Base-by-base conservation (phyloP, 257 asterid species). In the Cruciata laevipes region DNA sequence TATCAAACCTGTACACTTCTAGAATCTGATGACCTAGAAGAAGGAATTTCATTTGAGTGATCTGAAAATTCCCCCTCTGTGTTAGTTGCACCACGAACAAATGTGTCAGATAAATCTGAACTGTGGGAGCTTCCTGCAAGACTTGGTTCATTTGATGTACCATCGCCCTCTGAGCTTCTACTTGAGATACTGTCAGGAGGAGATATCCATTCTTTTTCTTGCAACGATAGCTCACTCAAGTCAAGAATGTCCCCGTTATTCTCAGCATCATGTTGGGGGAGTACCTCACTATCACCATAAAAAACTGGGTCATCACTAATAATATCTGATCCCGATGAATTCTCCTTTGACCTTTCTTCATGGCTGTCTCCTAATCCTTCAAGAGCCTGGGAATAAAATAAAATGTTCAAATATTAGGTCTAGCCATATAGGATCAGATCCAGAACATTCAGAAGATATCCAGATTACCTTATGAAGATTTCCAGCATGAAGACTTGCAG, bases 401-500 rank as follows among this genome's bases (percentile, higher is more conserved):
- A 71, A 6, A 69, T 58, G 37, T 16, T 65, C 8, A 42, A 52
- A 40, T 20, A 62, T 14, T 65, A 65, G 17, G 35, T 74, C 7
- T 18, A 68, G 13, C 35, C 44, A 44, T 52, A 63, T 40, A 6
- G 27, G 20, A 1, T 32, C 5, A 27, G 30, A 57, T 27, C 17
- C 17, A 8, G 66, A 7, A 20, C 21, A 49, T 52, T 63, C 57
- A 63, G 21, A 2, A 25, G 62, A 44, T 49, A 60, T 60, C 17
- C 30, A 32, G 14, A 66, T 83, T 85, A 94, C 99, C 78, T 94
- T 94, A 79, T 94, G 97, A 75, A 94, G 97, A 81, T 94, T 94
- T 72, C 99, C 99, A 20, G 99, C 96, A 81, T 94, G 99, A 78
- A 90, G 84, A 86, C 96, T 76, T 23, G 99, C 96, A 67, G 99